phyloP scores from a whole-genome alignment of 2,329 filamentous ascomycete species.

The Penicillium thymicola region DNA sequence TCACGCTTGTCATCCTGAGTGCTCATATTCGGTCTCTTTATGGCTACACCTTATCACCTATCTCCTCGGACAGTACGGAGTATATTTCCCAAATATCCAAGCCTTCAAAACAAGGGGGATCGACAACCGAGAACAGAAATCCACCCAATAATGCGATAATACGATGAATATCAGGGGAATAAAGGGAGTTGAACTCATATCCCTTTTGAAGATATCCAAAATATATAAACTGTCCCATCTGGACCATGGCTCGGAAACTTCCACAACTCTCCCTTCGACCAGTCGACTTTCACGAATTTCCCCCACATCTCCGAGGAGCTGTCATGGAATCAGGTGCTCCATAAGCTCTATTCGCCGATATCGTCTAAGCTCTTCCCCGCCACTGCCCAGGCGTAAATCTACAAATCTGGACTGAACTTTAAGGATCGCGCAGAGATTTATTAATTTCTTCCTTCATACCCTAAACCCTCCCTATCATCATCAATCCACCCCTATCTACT shows the following conservation, averaged over 20 bases:
- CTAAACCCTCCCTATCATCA: not conserved
- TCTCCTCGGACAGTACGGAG: not conserved
- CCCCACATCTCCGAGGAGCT: conserved; percentile 1
- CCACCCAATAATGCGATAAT: not conserved
- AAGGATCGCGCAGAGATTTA: not conserved
- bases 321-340: conserved; percentile 1
- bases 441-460: too few relatives aligned
- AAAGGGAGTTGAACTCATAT: not conserved
- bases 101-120: not conserved
- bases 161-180: not conserved
- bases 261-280: not conserved
- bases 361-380: not conserved
- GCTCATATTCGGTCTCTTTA: not conserved
- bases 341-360: not conserved
- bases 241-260: not conserved
- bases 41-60: not conserved
- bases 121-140: not conserved
- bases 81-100: not conserved
- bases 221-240: too few relatives aligned
- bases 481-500: not conserved
- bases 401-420: not conserved
- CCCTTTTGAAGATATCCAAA: not conserved
- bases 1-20: too few relatives aligned
- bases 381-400: not conserved
- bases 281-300: not conserved